A percentile compares a stretch with the other conserved stretches of the same genome.
Evolutionary conservation across 352 stramenopile genomes (phyloP).

Genomic region (Phytophthora citrophthora): DNA sequence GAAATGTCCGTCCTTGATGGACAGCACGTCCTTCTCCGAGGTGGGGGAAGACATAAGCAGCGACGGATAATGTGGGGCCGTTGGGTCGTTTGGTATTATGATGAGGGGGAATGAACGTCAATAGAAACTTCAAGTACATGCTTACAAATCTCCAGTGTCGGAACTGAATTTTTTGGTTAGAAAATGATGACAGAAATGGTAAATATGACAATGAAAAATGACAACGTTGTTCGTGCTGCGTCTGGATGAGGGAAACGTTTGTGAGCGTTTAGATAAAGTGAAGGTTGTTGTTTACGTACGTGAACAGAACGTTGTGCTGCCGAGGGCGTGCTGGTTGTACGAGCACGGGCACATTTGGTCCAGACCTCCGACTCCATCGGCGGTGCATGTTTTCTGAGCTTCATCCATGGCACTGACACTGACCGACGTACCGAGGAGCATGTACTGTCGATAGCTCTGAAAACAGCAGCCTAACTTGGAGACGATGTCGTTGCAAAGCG

Average conservation of each 20-base stretch:
- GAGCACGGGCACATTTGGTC: constrained; percentile 60
- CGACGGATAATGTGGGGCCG: background rate
- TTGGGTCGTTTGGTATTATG: background rate
- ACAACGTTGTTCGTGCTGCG: background rate
- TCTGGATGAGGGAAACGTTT: constrained; percentile 11
- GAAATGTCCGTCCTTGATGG: constrained; percentile 60
- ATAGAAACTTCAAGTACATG: constrained; percentile 21
- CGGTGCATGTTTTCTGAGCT: constrained; percentile 57
- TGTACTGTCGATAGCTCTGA: constrained; percentile 84
- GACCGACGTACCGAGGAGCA: constrained; percentile 61
- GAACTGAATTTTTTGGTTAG: background rate
- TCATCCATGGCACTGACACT: constrained; percentile 55
- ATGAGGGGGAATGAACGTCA: background rate
- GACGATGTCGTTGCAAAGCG: constrained; percentile 78
- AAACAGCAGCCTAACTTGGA: constrained; percentile 81
- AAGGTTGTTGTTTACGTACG: constrained; percentile 10
- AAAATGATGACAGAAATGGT: background rate
- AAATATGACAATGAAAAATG: background rate
- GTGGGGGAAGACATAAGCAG: constrained; percentile 2
- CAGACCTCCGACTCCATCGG: constrained; percentile 43
- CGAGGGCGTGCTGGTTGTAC: constrained; percentile 64
- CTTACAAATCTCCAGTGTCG: background rate
- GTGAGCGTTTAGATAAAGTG: background rate
- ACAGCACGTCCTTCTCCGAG: constrained; percentile 35
- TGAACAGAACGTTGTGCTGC: constrained; percentile 70